Evolutionary conservation across 805 yeast genomes (phyloP).

Genomic region (Candida methanosorbosa): DNA sequence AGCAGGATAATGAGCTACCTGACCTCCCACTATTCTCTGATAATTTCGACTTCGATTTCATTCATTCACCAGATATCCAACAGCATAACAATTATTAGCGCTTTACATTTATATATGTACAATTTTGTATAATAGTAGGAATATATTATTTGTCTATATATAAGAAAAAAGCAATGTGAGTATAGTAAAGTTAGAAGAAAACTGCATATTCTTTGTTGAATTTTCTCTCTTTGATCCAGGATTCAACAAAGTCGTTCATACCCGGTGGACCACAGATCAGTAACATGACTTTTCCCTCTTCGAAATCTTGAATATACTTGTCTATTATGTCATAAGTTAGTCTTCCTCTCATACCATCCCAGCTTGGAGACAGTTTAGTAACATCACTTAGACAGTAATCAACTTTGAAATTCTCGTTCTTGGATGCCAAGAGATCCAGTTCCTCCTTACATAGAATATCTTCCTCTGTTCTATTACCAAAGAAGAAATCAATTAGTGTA

Average conservation of each 20-base stretch:
- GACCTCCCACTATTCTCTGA: conserved; percentile 1
- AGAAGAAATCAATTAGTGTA: conserved; percentile 36
- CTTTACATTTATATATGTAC: too few species aligned
- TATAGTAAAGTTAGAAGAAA: conserved; percentile 9
- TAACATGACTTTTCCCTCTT: conserved; percentile 24
- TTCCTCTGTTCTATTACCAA: conserved; percentile 31
- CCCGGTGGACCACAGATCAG: conserved; percentile 46
- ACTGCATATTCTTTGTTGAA: conserved; percentile 12
- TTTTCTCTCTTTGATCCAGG: conserved; percentile 6
- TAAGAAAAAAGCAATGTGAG: too few species aligned
- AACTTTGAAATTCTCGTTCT: conserved; percentile 24
- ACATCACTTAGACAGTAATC: conserved; percentile 28
- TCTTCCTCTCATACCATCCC: conserved; percentile 33
- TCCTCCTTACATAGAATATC: conserved; percentile 40
- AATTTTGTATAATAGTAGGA: too few species aligned
- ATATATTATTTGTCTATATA: too few species aligned
- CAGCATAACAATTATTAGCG: neutral
- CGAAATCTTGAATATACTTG: conserved; percentile 13
- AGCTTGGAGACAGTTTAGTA: conserved; percentile 10
- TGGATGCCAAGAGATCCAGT: conserved; percentile 31
- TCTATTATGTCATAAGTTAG: conserved; percentile 31
- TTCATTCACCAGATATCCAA: neutral
- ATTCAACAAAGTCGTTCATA: conserved; percentile 16
- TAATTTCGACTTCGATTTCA: conserved; percentile 2
- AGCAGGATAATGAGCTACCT: too few species aligned